Base-by-base conservation (phyloP, 2,329 filamentous ascomycete species). In the Aspergillus phoenicis region DNA sequence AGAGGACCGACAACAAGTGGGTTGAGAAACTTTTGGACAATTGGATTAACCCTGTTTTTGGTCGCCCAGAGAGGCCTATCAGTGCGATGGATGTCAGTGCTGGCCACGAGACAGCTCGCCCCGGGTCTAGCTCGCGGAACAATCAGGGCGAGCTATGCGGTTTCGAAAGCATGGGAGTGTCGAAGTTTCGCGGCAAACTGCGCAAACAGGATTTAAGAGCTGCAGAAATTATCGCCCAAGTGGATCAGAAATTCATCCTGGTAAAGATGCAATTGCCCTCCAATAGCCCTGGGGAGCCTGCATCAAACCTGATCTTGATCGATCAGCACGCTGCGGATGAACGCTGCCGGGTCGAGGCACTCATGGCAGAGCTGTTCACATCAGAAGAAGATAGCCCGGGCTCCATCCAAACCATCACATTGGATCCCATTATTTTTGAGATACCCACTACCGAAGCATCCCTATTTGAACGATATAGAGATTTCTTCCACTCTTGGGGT, bases 261-360 rank as follows among this genome's bases (percentile, higher is more conserved):
- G 81, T 87, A 22, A 89, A 85, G 63, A 77, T 91, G 53, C 72
- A 75, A 0, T 55, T 70, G 3, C 5, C 58, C 15, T n/a, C 48
- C 15, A 30, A 52, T 24, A 11, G 13, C 22, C 7, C 10, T 38
- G 17, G 63, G 47, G 38, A 47, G 7, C 56, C 48, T 26, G 61
- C 41, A 15, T 43, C 62, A 2, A 67, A 87, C 1, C 78, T 98
- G 4, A 83, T 96, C 0, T 81, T 97, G 41, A 83, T 97, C 5
- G 95, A 99, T 70, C 95, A 99, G 71, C 95, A 99, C 72, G 95
- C 95, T 0, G 95, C 93, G 3, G 94, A 97, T 72, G 95, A 99
- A 78, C 85, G 95, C 49, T 87, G 90, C 64, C 87, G 88, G 1
- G 84, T 98, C 1, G 95, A 99, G 72, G 73, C 75, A 0, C 81